Percentiles rank a stretch among this genome's conserved stretches.
These are phyloP conservation scores for Rosa multiflora DNA, from an alignment of 306 rosid genomes.

Conservation along the genomic window DNA sequence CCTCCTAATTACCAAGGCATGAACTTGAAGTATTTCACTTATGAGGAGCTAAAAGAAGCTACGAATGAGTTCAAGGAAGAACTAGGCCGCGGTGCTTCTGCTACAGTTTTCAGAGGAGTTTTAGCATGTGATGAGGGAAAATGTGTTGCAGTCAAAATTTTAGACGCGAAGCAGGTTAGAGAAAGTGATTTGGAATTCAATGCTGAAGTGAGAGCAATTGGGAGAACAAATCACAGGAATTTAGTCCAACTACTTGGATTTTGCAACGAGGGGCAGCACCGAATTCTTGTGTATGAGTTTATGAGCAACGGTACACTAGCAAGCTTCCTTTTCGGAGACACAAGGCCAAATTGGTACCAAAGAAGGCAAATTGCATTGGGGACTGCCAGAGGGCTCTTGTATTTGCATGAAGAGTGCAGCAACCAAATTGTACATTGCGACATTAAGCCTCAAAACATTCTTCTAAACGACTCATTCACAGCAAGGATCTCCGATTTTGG, in stretches of 20 bases:
- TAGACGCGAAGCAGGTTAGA: constrained; percentile 17
- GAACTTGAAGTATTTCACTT: constrained; percentile 25
- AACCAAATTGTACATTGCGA: constrained; percentile 36
- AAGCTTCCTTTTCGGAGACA: constrained; percentile 6
- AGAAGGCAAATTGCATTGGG: constrained; percentile 25
- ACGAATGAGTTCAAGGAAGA: constrained; percentile 32
- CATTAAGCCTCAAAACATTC: constrained; percentile 40
- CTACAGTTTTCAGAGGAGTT: constrained; percentile 34
- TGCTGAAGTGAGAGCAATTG: constrained; percentile 31
- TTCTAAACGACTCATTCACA: constrained; percentile 10
- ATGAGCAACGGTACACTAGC: constrained; percentile 27
- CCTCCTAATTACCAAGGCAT: background rate
- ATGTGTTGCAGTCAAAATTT: constrained; percentile 42
- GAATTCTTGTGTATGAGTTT: constrained; percentile 24
- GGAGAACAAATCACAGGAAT: constrained; percentile 37
- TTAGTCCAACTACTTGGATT: constrained; percentile 25
- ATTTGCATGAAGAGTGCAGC: constrained; percentile 37
- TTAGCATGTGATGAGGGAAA: background rate
- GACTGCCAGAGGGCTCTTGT: constrained; percentile 27
- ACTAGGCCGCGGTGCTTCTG: constrained; percentile 32
- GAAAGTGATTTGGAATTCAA: constrained; percentile 47
- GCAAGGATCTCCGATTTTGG: constrained; percentile 36
- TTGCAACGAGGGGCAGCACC: constrained; percentile 20
- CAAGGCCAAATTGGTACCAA: constrained; percentile 20
- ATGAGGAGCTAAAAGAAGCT: constrained; percentile 25